phyloP scores from a whole-genome alignment of 139 green algal species.

The Eudorina sp. region DNA sequence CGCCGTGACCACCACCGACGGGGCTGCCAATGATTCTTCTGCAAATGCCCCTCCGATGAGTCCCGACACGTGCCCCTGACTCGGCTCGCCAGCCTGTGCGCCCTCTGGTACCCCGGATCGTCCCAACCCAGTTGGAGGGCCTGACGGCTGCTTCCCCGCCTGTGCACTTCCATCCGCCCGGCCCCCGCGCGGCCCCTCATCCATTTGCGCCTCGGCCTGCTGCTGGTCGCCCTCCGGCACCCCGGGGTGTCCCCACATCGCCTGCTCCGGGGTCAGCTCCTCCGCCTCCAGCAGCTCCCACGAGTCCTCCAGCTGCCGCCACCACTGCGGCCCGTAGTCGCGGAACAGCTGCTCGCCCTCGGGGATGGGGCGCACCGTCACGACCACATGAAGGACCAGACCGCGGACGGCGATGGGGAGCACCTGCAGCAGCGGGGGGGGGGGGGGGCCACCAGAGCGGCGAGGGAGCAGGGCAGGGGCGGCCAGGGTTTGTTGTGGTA shows the following conservation, averaged over 20 bases:
- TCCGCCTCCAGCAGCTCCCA: constrained; percentile 15
- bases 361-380: neutral
- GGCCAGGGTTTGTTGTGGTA: neutral
- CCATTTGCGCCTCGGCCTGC: too few species aligned
- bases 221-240: too few species aligned
- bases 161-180: too few species aligned
- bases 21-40: too few species aligned
- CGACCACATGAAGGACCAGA: constrained; percentile 13
- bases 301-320: neutral
- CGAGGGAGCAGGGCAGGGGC: neutral
- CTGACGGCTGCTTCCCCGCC: too few species aligned
- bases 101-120: too few species aligned
- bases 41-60: too few species aligned
- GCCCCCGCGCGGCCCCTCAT: too few species aligned
- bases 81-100: too few species aligned
- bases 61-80: too few species aligned
- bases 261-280: neutral
- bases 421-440: neutral
- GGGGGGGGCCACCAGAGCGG: neutral
- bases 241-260: neutral
- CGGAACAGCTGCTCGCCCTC: constrained; percentile 27
- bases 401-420: constrained; percentile 5
- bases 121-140: too few species aligned
- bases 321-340: neutral
- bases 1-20: too few species aligned